phyloP scores from a whole-genome alignment of 2,329 filamentous ascomycete genomes.

The Myriangium duriaei region DNA sequence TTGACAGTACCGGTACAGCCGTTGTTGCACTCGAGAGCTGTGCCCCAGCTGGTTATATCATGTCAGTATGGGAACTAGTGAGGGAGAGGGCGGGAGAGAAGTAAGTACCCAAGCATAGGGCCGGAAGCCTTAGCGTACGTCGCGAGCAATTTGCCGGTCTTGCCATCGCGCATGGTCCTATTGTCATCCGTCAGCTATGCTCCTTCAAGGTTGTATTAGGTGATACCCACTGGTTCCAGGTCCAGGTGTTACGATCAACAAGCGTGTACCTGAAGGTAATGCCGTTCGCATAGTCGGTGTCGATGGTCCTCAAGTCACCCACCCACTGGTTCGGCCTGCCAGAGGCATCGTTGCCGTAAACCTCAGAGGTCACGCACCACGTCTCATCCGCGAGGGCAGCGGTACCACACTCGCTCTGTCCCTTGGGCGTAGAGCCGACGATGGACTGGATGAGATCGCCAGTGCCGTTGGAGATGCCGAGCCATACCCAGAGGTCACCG shows the following conservation, averaged over 20 bases:
- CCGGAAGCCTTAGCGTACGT: too few species aligned
- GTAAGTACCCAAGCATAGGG: too few species aligned
- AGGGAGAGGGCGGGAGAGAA: too few species aligned
- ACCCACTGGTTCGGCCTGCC: conserved; percentile 15
- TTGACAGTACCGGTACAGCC: conserved; percentile 6
- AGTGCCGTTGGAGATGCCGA: conserved; percentile 18
- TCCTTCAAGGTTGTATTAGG: conserved; percentile 5
- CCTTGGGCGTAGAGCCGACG: conserved; percentile 15
- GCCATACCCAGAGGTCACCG: conserved; percentile 18
- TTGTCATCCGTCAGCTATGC: too few species aligned
- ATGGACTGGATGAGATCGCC: conserved; percentile 17
- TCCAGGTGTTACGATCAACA: conserved; percentile 14
- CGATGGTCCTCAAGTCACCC: conserved; percentile 15
- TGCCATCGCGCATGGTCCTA: too few species aligned
- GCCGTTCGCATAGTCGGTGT: conserved; percentile 15
- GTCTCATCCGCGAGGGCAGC: conserved; percentile 15
- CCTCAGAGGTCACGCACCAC: conserved; percentile 19
- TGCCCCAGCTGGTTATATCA: conserved; percentile 9
- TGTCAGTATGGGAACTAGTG: too few species aligned
- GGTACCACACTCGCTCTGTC: conserved; percentile 15
- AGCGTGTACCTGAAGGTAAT: conserved; percentile 19
- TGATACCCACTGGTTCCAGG: conserved; percentile 15
- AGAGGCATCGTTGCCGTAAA: conserved; percentile 14
- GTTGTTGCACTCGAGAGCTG: conserved; percentile 11
- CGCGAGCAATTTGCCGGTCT: too few species aligned